Percentiles rank a stretch among this genome's conserved stretches.
Evolutionary conservation across 2,329 filamentous ascomycete genomes (phyloP).

Genomic region (Sporothrix phasma): DNA sequence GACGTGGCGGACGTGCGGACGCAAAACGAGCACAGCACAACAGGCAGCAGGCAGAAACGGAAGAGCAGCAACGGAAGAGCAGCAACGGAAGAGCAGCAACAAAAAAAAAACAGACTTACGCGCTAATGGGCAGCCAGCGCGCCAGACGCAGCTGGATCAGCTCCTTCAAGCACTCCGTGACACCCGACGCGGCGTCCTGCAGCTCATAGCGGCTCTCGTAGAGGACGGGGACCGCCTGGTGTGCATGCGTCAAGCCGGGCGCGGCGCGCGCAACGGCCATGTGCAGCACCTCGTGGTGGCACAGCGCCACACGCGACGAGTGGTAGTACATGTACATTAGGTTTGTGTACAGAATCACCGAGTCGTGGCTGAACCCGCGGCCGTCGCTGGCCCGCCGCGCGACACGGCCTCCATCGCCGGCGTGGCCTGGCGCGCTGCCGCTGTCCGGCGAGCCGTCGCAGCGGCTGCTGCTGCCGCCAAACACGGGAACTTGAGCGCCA

Average conservation of each 20-base stretch:
- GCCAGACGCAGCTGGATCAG: conserved; percentile 19
- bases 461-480: conserved; percentile 6
- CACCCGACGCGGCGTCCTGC: conserved; percentile 17
- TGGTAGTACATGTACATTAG: conserved; percentile 21
- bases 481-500: conserved; percentile 12
- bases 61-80: not conserved
- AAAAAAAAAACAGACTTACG: not conserved
- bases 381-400: not conserved
- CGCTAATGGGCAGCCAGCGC: conserved; percentile 19
- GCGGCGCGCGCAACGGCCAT: conserved; percentile 32
- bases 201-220: conserved; percentile 18
- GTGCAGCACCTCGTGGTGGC: conserved; percentile 22
- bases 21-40: not conserved
- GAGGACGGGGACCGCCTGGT: conserved; percentile 4
- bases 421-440: not conserved
- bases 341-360: conserved; percentile 19
- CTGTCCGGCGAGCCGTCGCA: not conserved
- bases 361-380: conserved; percentile 17
- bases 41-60: not conserved
- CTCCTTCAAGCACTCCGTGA: conserved; percentile 19
- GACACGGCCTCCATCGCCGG: not conserved
- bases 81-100: not conserved
- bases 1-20: too few relatives aligned
- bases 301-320: conserved; percentile 18
- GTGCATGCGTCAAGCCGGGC: conserved; percentile 18